phyloP scores from a whole-genome alignment of 441 rosid genomes.

The Omphalea diandra region DNA sequence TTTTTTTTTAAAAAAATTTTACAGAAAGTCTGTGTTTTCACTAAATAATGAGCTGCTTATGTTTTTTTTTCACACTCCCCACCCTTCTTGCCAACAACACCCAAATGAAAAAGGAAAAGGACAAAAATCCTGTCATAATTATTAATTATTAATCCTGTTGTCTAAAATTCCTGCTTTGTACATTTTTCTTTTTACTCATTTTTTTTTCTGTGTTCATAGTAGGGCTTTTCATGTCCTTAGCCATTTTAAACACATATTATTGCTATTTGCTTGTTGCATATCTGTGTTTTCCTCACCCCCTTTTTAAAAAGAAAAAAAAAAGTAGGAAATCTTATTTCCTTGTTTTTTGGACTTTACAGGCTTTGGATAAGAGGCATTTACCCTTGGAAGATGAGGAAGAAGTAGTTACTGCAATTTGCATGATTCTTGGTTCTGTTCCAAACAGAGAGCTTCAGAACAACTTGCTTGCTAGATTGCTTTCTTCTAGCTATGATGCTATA shows the following conservation, averaged over 20 bases:
- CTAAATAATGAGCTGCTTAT: too few relatives aligned
- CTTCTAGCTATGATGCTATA: slow-evolving; percentile 82
- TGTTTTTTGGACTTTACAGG: slow-evolving; percentile 42
- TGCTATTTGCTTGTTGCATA: slow-evolving; percentile 8
- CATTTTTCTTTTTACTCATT: not conserved
- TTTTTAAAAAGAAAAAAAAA: not conserved
- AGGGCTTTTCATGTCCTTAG: not conserved
- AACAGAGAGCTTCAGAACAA: slow-evolving; percentile 77
- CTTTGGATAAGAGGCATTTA: slow-evolving; percentile 72
- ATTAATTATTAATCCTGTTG: not conserved
- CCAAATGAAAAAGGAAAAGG: not conserved
- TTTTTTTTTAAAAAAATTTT: too few relatives aligned
- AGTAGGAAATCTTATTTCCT: not conserved
- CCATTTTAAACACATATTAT: not conserved
- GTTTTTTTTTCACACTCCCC: not conserved
- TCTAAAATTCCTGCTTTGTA: not conserved
- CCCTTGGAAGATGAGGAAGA: slow-evolving; percentile 94
- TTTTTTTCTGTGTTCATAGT: not conserved
- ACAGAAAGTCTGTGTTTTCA: too few relatives aligned
- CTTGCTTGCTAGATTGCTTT: slow-evolving; percentile 74
- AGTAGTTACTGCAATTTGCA: slow-evolving; percentile 73
- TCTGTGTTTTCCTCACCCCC: not conserved
- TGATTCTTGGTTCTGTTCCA: slow-evolving; percentile 63
- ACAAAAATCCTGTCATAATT: not conserved
- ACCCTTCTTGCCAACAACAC: not conserved